Base-by-base conservation (phyloP, 2,329 filamentous ascomycete species). In the Teratosphaeria gauchensis region DNA sequence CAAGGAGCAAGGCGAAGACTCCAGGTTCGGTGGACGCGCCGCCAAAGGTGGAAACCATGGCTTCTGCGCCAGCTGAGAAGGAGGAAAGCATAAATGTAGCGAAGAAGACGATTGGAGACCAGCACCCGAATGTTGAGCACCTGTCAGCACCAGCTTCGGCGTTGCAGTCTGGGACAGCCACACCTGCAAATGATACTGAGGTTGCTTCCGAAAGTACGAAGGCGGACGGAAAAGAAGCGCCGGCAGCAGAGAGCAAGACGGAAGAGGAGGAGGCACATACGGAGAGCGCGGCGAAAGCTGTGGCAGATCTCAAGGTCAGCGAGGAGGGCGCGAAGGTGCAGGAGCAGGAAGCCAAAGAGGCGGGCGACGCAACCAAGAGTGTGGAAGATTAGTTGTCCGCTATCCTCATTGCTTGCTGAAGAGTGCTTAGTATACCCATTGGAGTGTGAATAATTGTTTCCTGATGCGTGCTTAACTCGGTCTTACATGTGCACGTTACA, bases 351-450 rank as follows among this genome's bases (percentile, higher is more conserved):
- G 63, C 66, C 2, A 66, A 65, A 31, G 64, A 69, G 42, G 64
- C 58, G 2, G 66, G 65, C n/a, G 63, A 67, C 57, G 73, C 72
- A 1, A 66, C 67, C 9, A 69, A 69, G 56, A 74, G 72, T 57
- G 74, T 74, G 4, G 67, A 75, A 57, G 73, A 75, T 56, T 75
- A 48, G 42, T 21, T 48, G 42, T 48, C 42, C 9, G 42, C 42
- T 19, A 48, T 16, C n/a, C n/a, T 48, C 19, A 21, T 48, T 48
- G 42, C n/a, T 48, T 48, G 42, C 42, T 48, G 42, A 48, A 21
- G n/a, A 48, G 42, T 48, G 42, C 4, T 48, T 6, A 48, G 42
- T 21, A 48, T 48, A 48, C 16, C 42, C 42, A 48, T 48, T 21
- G 38, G 4, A 48, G 42, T 19, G 16, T 48, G 9, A 16, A 21